These are phyloP conservation scores for Grosmannia penicillata DNA, from an alignment of 2,329 filamentous ascomycete genomes.

Conservation along the genomic window DNA sequence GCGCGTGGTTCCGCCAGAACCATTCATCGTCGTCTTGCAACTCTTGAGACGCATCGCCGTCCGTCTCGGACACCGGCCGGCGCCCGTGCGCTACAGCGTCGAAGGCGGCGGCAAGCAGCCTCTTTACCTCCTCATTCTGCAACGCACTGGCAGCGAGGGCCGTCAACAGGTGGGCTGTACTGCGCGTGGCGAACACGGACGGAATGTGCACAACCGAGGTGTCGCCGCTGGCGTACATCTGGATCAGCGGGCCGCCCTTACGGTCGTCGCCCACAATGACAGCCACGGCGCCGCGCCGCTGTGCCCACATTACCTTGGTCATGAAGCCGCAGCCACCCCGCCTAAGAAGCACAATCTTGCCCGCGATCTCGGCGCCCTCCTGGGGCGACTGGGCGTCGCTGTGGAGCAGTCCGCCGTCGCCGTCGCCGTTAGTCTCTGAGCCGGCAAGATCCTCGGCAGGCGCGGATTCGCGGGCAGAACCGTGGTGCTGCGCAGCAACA, in stretches of 20 bases:
- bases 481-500: conserved; percentile 10
- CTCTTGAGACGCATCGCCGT: neutral
- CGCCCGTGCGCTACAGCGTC: too few relatives aligned
- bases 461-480: neutral
- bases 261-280: conserved; percentile 91
- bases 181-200: conserved; percentile 86
- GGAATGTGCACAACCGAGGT: conserved; percentile 92
- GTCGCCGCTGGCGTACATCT: conserved; percentile 97
- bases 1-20: conserved; percentile 6
- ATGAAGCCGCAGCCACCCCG: conserved; percentile 91
- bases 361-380: conserved; percentile 80
- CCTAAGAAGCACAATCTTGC: conserved; percentile 83
- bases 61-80: neutral
- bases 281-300: conserved; percentile 74
- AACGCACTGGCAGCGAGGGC: conserved; percentile 5
- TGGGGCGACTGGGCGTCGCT: conserved; percentile 87
- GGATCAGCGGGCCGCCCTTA: conserved; percentile 75
- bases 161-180: conserved; percentile 71
- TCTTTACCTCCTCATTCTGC: neutral
- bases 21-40: neutral
- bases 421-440: neutral
- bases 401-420: conserved; percentile 29
- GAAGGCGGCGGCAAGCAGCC: too few relatives aligned
- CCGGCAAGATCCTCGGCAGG: neutral
- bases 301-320: conserved; percentile 95